Evolutionary conservation across 2,329 filamentous ascomycete species (phyloP).

Genomic region (Aspergillus novofumigatus): DNA sequence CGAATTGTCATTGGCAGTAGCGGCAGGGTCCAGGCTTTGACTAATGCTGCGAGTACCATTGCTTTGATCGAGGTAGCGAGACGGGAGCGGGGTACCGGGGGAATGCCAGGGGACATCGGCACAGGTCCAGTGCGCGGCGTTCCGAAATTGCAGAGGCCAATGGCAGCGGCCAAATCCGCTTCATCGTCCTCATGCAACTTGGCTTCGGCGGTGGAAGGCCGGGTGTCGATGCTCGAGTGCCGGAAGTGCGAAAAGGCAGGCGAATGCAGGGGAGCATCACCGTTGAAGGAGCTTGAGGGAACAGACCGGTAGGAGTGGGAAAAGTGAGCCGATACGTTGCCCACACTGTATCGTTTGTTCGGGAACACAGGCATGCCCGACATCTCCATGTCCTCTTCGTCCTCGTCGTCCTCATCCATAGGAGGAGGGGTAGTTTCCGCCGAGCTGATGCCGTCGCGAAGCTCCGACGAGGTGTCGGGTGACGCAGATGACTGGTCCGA

Average conservation of each 20-base stretch:
- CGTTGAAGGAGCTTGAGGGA: slow-evolving; percentile 54
- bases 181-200: slow-evolving; percentile 76
- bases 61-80: slow-evolving; percentile 65
- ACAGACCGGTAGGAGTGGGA: slow-evolving; percentile 79
- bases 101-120: slow-evolving; percentile 66
- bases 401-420: slow-evolving; percentile 53
- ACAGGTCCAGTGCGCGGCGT: slow-evolving; percentile 66
- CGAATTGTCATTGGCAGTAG: slow-evolving; percentile 22
- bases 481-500: slow-evolving; percentile 82
- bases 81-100: slow-evolving; percentile 85
- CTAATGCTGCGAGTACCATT: slow-evolving; percentile 61
- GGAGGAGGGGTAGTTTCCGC: slow-evolving; percentile 91
- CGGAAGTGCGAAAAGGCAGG: slow-evolving; percentile 57
- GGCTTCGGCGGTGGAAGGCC: slow-evolving; percentile 74
- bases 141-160: slow-evolving; percentile 83
- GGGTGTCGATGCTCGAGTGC: slow-evolving; percentile 69
- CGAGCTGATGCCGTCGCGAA: slow-evolving; percentile 71
- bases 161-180: slow-evolving; percentile 80
- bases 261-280: slow-evolving; percentile 47
- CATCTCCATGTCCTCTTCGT: slow-evolving; percentile 32
- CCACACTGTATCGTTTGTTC: slow-evolving; percentile 55
- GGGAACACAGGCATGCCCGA: slow-evolving; percentile 49
- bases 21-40: slow-evolving; percentile 46
- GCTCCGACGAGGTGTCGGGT: slow-evolving; percentile 75
- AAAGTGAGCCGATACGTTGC: slow-evolving; percentile 45